Evolutionary conservation across 2,329 filamentous ascomycete species (phyloP).

Genomic region (Pseudogymnoascus sp.): DNA sequence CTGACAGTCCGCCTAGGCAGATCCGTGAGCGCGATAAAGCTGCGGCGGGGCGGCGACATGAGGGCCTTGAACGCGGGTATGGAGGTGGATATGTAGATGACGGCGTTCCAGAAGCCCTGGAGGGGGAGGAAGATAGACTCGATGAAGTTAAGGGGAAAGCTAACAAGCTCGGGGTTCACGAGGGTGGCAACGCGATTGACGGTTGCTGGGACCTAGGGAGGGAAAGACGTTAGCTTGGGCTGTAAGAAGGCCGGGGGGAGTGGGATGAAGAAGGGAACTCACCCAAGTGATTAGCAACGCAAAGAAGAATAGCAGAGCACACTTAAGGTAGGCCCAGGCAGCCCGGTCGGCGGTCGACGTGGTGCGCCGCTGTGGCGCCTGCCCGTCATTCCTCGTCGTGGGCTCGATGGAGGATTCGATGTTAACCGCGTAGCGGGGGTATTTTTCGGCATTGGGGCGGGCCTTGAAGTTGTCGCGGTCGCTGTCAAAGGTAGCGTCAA

Average conservation of each 20-base stretch:
- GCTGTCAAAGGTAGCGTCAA: conserved; percentile 12
- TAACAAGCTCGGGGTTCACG: conserved; percentile 41
- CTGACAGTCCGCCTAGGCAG: background rate
- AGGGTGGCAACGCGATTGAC: conserved; percentile 67
- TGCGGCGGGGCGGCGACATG: background rate
- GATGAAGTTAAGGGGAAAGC: conserved; percentile 52
- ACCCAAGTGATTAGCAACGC: conserved; percentile 67
- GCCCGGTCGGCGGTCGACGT: conserved; percentile 42
- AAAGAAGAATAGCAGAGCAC: conserved; percentile 60
- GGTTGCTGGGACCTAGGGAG: conserved; percentile 52
- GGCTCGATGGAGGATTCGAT: background rate
- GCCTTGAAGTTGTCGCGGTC: background rate
- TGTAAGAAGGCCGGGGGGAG: conserved; percentile 56
- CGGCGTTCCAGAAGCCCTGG: conserved; percentile 75
- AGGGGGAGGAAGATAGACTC: conserved; percentile 64
- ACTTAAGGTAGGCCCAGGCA: conserved; percentile 61
- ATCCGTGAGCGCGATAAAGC: background rate
- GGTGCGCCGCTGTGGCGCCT: background rate
- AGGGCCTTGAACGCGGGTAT: background rate
- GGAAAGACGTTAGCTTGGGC: conserved; percentile 40
- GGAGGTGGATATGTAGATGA: conserved; percentile 62
- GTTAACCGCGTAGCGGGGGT: conserved; percentile 14
- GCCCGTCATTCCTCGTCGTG: background rate
- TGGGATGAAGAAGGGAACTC: conserved; percentile 64
- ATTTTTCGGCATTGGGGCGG: background rate